Conservation (phyloP, 1,284 basidiomycete genomes). For the Trichosporon asahii region DNA sequence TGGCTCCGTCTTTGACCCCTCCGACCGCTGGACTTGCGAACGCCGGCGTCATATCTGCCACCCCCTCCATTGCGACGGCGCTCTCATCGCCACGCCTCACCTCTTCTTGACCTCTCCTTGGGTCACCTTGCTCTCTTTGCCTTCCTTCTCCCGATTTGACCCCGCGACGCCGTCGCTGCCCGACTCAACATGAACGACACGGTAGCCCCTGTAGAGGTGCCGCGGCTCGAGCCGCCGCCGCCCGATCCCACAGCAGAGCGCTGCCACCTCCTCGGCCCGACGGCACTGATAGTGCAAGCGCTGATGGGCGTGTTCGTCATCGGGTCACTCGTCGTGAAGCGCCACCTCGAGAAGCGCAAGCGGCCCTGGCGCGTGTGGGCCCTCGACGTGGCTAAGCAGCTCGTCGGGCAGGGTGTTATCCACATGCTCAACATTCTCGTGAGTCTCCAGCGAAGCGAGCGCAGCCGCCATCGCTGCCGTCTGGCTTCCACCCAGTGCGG, state of each 20-base stretch:
- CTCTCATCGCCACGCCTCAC: background rate
- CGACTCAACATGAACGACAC: background rate
- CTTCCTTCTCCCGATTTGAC: background rate
- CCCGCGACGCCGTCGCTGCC: background rate
- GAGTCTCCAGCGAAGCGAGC: slow-evolving; percentile 20
- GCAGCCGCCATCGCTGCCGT: no score
- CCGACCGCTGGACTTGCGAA: no score
- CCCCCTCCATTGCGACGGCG: no score
- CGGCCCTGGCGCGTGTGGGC: slow-evolving; percentile 88
- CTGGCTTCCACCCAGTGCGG: background rate
- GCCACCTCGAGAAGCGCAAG: slow-evolving; percentile 77
- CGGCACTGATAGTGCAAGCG: slow-evolving; percentile 51
- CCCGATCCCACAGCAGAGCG: slow-evolving; percentile 54
- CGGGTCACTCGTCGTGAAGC: slow-evolving; percentile 77
- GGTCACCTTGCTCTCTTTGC: background rate
- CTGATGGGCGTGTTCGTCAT: slow-evolving; percentile 79
- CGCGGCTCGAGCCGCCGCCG: slow-evolving; percentile 36
- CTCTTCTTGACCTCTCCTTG: background rate
- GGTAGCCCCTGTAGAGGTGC: slow-evolving; percentile 36
- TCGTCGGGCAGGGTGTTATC: slow-evolving; percentile 85
- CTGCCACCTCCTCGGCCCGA: slow-evolving; percentile 54
- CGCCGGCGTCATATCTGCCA: no score
- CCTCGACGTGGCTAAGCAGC: slow-evolving; percentile 87
- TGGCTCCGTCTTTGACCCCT: background rate
- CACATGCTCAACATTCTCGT: slow-evolving; percentile 83